These are phyloP conservation scores for Truncatella angustata DNA, from an alignment of 2,329 filamentous ascomycete genomes.

Conservation along the genomic window DNA sequence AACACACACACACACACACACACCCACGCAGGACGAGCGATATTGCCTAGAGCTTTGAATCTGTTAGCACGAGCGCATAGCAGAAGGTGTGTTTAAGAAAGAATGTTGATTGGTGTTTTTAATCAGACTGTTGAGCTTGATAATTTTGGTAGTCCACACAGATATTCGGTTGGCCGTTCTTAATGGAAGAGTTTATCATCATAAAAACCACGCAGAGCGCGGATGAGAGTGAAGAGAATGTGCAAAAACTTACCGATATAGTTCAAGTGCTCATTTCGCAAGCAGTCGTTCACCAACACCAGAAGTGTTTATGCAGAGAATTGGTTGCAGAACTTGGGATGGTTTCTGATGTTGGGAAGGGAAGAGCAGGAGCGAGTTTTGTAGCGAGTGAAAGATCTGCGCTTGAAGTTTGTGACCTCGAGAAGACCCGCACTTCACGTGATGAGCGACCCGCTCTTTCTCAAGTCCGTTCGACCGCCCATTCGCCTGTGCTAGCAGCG, in stretches of 20 bases:
- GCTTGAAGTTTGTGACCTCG: background rate
- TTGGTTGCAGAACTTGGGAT: too few relatives aligned
- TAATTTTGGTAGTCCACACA: conserved; percentile 55
- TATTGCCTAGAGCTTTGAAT: conserved; percentile 9
- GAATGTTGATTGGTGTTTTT: conserved; percentile 6
- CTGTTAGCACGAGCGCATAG: conserved; percentile 14
- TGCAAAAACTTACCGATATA: background rate
- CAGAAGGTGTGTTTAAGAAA: conserved; percentile 6
- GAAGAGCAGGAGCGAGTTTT: background rate
- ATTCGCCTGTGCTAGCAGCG: background rate
- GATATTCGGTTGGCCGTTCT: conserved; percentile 67
- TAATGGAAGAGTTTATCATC: conserved; percentile 61
- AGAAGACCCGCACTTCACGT: background rate
- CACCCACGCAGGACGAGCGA: background rate
- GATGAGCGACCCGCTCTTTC: background rate
- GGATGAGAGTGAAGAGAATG: background rate
- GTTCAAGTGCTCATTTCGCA: too few relatives aligned
- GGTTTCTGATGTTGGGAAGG: background rate
- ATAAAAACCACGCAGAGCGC: conserved; percentile 24
- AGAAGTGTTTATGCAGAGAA: background rate
- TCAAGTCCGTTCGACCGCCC: conserved; percentile 1
- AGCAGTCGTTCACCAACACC: too few relatives aligned
- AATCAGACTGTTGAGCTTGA: conserved; percentile 67
- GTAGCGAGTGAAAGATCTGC: background rate
- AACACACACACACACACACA: background rate